phyloP scores from a whole-genome alignment of 257 asterid genomes.

The Ocimum tenuiflorum region DNA sequence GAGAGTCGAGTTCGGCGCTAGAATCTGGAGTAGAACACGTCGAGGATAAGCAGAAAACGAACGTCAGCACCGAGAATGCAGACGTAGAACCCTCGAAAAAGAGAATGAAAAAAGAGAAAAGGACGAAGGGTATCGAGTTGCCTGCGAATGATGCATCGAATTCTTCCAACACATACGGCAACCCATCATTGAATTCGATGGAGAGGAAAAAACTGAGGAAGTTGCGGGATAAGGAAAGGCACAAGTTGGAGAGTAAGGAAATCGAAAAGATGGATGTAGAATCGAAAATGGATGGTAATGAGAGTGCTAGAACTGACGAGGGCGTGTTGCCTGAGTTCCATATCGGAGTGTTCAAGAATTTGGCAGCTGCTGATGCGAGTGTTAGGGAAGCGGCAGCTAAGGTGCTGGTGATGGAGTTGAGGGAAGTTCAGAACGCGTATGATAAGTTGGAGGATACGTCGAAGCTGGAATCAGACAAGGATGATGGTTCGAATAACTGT shows the following conservation, averaged over 20 bases:
- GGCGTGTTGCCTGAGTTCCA: conserved; percentile 76
- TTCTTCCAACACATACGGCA: conserved; percentile 22
- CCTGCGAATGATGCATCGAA: conserved; percentile 32
- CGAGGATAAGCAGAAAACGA: too few relatives aligned
- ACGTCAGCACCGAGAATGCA: too few relatives aligned
- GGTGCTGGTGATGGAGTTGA: conserved; percentile 55
- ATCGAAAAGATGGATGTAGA: conserved; percentile 26
- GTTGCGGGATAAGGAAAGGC: conserved; percentile 52
- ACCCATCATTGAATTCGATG: conserved; percentile 44
- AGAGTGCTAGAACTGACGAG: conserved; percentile 28
- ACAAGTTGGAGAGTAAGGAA: conserved; percentile 25
- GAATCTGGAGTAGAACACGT: too few relatives aligned
- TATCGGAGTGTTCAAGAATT: conserved; percentile 71
- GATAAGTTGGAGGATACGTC: conserved; percentile 64
- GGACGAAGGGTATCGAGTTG: conserved; percentile 29
- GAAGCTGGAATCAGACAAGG: conserved; percentile 86
- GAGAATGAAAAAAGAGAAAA: conserved; percentile 30
- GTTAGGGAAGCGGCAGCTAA: conserved; percentile 67
- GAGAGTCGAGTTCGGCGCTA: too few relatives aligned
- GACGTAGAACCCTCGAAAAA: too few relatives aligned
- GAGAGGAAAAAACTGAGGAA: conserved; percentile 60
- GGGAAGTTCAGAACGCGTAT: conserved; percentile 66
- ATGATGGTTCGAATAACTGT: conserved; percentile 81
- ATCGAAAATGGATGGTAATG: conserved; percentile 24
- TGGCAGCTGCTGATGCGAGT: conserved; percentile 54